A percentile compares a stretch with the other conserved stretches of the same genome.
Evolutionary conservation across 2,329 filamentous ascomycete genomes (phyloP).

Genomic region (Curvularia spicifera): DNA sequence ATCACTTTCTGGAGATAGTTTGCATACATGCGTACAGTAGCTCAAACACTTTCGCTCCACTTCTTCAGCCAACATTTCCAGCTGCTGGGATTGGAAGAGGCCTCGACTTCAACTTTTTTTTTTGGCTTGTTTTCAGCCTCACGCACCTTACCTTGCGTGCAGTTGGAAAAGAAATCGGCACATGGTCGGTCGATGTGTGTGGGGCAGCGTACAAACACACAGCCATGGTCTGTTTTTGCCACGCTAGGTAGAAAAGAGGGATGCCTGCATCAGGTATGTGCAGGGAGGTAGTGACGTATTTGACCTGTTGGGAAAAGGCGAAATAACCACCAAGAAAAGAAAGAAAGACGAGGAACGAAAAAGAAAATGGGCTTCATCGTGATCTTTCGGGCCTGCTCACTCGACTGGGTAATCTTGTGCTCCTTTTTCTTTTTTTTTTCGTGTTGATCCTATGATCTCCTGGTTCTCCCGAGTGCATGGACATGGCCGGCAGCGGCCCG

Average conservation of each 20-base stretch:
- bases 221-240: neutral
- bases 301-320: neutral
- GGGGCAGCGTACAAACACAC: neutral
- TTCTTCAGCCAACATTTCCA: neutral
- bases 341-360: neutral
- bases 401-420: too few relatives aligned
- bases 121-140: neutral
- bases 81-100: neutral
- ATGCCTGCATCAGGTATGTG: neutral
- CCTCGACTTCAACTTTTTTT: neutral
- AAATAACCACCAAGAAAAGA: neutral
- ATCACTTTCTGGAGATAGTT: neutral
- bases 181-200: neutral
- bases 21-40: neutral
- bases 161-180: neutral
- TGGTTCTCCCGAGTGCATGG: neutral
- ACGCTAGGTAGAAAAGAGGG: neutral
- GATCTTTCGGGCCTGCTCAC: too few relatives aligned
- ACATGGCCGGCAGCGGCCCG: neutral
- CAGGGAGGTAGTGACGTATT: neutral
- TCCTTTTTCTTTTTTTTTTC: neutral
- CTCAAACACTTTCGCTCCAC: neutral
- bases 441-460: neutral
- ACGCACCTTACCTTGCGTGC: neutral
- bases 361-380: neutral